These are phyloP conservation scores for Sugiyamaella valdiviana DNA, from an alignment of 805 yeast species.

Conservation along the genomic window DNA sequence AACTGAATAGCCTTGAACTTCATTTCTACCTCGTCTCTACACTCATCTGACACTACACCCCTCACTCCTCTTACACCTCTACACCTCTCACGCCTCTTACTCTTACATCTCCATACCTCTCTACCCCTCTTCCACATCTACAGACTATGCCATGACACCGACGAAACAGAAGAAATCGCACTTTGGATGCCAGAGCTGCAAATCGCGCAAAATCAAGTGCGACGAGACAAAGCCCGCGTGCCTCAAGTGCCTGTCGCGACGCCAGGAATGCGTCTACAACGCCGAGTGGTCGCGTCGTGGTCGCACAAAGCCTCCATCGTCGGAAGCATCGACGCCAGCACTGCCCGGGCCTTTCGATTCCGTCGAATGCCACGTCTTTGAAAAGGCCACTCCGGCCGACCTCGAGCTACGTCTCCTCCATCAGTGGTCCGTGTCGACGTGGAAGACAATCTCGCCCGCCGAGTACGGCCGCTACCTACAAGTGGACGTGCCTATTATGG, in stretches of 20 bases:
- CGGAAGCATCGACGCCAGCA: neutral
- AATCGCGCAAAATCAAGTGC: constrained; percentile 56
- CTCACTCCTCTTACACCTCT: too few relatives aligned
- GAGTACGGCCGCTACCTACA: constrained; percentile 4
- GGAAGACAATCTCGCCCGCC: constrained; percentile 2
- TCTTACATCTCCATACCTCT: too few relatives aligned
- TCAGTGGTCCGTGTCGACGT: constrained; percentile 5
- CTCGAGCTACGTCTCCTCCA: constrained; percentile 3
- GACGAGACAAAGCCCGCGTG: constrained; percentile 59
- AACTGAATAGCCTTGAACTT: too few relatives aligned
- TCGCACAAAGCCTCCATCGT: neutral
- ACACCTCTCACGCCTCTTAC: neutral
- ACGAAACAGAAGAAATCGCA: constrained; percentile 45
- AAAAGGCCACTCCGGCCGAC: neutral
- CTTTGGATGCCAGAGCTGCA: constrained; percentile 67
- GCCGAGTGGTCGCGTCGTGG: constrained; percentile 1
- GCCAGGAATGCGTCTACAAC: constrained; percentile 4
- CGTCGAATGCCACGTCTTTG: neutral
- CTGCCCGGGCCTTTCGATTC: neutral
- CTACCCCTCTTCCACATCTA: too few relatives aligned
- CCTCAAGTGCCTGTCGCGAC: constrained; percentile 38
- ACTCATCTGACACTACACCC: too few relatives aligned
- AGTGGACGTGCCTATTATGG: neutral
- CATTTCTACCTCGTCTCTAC: too few relatives aligned
- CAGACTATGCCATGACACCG: neutral